phyloP scores from a whole-genome alignment of 2,329 filamentous ascomycete genomes.

The Zymoseptoria passerinii region DNA sequence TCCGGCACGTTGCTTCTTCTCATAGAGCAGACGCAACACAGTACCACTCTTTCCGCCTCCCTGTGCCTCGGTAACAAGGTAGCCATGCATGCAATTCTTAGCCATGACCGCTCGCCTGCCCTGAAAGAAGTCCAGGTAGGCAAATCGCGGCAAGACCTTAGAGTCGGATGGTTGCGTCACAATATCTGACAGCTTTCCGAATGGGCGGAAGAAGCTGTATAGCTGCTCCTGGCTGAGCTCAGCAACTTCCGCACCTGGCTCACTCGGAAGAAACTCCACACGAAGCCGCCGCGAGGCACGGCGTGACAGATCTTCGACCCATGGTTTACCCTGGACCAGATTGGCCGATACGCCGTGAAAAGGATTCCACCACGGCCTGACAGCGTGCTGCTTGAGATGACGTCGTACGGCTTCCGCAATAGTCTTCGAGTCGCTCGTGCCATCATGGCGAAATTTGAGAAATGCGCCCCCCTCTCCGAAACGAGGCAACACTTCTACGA shows the following conservation, averaged over 20 bases:
- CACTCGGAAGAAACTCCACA: conserved; percentile 73
- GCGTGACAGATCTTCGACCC: conserved; percentile 86
- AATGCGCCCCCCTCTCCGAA: conserved; percentile 90
- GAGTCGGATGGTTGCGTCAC: conserved; percentile 74
- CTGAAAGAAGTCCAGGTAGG: conserved; percentile 66
- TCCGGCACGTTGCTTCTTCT: conserved; percentile 65
- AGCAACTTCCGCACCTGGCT: conserved; percentile 60
- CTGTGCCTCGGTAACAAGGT: conserved; percentile 55
- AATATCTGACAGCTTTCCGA: conserved; percentile 86
- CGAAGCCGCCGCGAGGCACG: conserved; percentile 68
- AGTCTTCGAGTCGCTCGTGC: conserved; percentile 40
- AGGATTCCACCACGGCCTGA: conserved; percentile 87
- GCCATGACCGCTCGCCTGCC: conserved; percentile 76
- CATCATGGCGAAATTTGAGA: conserved; percentile 66
- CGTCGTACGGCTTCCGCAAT: conserved; percentile 55
- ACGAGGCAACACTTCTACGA: conserved; percentile 74
- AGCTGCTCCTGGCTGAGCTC: conserved; percentile 81
- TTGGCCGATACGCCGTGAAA: conserved; percentile 62
- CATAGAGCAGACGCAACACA: conserved; percentile 71
- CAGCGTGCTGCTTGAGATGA: conserved; percentile 58
- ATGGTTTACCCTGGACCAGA: conserved; percentile 74
- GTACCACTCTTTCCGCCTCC: conserved; percentile 73
- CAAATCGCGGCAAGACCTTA: conserved; percentile 73
- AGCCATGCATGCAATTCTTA: conserved; percentile 85
- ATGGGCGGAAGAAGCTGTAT: conserved; percentile 79